Conservation (phyloP, 108 stramenopile species). For the Nitzschia palea region DNA sequence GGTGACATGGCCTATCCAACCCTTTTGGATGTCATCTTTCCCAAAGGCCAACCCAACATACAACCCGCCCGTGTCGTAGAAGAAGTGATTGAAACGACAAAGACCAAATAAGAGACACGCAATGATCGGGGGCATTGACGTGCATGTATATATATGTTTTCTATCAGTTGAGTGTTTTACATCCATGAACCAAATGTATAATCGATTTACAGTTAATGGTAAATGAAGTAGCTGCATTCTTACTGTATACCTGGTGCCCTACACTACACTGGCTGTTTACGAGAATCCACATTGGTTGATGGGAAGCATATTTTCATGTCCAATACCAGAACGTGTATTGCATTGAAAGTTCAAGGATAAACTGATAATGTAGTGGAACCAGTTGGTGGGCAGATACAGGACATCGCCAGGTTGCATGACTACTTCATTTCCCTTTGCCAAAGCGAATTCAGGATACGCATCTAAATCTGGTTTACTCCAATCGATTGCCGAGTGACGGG, state of each 20-base stretch:
- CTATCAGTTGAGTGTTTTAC: too few relatives aligned
- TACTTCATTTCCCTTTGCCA: slow-evolving; percentile 81
- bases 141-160: too few relatives aligned
- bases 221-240: too few relatives aligned
- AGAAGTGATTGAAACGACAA: neutral
- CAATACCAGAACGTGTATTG: slow-evolving; percentile 87
- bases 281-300: slow-evolving; percentile 60
- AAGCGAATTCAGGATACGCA: slow-evolving; percentile 71
- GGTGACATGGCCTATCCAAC: neutral
- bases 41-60: slow-evolving; percentile 2
- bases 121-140: too few relatives aligned
- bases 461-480: slow-evolving; percentile 88
- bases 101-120: neutral
- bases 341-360: slow-evolving; percentile 94
- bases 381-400: slow-evolving; percentile 90
- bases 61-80: neutral
- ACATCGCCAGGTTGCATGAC: slow-evolving; percentile 93
- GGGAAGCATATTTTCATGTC: slow-evolving; percentile 33
- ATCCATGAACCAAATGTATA: too few relatives aligned
- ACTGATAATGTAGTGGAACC: slow-evolving; percentile 94
- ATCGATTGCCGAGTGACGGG: slow-evolving; percentile 90
- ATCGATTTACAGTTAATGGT: too few relatives aligned
- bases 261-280: too few relatives aligned
- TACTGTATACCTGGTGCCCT: too few relatives aligned
- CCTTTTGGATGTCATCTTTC: neutral